Conservation (phyloP, 441 rosid genomes). For the Gossypium schwendimanii region DNA sequence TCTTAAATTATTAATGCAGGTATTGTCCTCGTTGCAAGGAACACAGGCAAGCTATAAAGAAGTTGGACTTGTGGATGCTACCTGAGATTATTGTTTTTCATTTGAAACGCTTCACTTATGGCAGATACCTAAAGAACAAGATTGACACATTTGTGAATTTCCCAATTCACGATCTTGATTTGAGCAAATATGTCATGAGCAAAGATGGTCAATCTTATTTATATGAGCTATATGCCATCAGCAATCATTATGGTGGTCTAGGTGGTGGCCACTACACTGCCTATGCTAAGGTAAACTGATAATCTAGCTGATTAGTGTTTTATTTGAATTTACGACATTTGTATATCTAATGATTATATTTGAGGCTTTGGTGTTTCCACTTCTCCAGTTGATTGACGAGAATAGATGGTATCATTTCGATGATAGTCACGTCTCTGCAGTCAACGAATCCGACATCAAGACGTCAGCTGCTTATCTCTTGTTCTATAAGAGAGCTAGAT, state of each 20-base stretch:
- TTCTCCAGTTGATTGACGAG: constrained; percentile 72
- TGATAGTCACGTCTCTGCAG: constrained; percentile 63
- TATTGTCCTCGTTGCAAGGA: constrained; percentile 62
- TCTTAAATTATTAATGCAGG: constrained; percentile 29
- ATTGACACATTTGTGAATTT: constrained; percentile 49
- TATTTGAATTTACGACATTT: background rate
- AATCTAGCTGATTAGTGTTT: background rate
- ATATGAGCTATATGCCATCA: constrained; percentile 57
- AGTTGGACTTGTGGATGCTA: constrained; percentile 70
- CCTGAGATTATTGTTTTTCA: constrained; percentile 67
- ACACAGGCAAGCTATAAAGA: constrained; percentile 66
- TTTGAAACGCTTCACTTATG: constrained; percentile 62
- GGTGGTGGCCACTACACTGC: constrained; percentile 78
- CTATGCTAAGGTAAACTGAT: constrained; percentile 43
- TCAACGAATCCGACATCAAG: constrained; percentile 60
- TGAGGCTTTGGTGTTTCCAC: background rate
- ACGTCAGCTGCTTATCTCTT: constrained; percentile 82
- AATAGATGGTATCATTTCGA: constrained; percentile 89
- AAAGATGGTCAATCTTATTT: constrained; percentile 41
- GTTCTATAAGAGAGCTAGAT: constrained; percentile 64
- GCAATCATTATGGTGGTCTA: constrained; percentile 66
- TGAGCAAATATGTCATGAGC: constrained; percentile 51
- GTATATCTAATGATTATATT: background rate
- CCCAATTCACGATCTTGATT: constrained; percentile 51
- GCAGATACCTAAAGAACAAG: constrained; percentile 56